Evolutionary conservation across 1,139 yeast genomes (phyloP).

Genomic region (Scheffersomyces lignicola): DNA sequence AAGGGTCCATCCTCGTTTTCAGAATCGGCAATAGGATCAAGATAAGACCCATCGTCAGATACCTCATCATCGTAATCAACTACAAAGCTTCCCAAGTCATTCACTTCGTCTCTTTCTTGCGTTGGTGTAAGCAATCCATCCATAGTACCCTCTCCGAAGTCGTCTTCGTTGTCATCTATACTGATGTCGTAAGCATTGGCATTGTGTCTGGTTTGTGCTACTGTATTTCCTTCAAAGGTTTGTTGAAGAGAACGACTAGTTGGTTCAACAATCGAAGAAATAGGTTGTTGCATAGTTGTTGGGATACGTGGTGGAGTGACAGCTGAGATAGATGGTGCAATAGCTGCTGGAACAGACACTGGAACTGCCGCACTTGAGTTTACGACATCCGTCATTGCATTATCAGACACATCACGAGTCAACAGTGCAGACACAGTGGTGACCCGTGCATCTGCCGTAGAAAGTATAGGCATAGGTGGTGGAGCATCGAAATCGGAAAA

Average conservation of each 20-base stretch:
- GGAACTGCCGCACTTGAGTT: too few species aligned
- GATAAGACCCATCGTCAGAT: slow-evolving; percentile 14
- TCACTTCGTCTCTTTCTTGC: slow-evolving; percentile 33
- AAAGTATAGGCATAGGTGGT: background rate
- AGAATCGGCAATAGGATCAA: slow-evolving; percentile 12
- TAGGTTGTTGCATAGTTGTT: too few species aligned
- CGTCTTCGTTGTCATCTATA: slow-evolving; percentile 32
- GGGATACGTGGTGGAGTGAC: too few species aligned
- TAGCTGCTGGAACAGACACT: too few species aligned
- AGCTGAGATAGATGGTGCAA: too few species aligned
- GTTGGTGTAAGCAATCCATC: slow-evolving; percentile 41
- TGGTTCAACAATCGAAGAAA: too few species aligned
- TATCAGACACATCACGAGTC: too few species aligned
- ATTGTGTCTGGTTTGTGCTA: background rate
- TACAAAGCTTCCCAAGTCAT: slow-evolving; percentile 37
- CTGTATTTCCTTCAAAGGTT: background rate
- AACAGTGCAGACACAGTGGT: background rate
- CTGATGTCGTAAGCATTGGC: background rate
- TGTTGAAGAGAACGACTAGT: too few species aligned
- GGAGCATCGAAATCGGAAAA: slow-evolving; percentile 1
- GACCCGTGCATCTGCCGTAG: background rate
- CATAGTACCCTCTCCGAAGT: slow-evolving; percentile 41
- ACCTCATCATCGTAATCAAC: slow-evolving; percentile 27
- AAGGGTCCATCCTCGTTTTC: slow-evolving; percentile 10
- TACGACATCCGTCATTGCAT: too few species aligned